Evolutionary conservation across 176 grass and related monocot species (phyloP).

Genomic region (Pontederia crassipes): DNA sequence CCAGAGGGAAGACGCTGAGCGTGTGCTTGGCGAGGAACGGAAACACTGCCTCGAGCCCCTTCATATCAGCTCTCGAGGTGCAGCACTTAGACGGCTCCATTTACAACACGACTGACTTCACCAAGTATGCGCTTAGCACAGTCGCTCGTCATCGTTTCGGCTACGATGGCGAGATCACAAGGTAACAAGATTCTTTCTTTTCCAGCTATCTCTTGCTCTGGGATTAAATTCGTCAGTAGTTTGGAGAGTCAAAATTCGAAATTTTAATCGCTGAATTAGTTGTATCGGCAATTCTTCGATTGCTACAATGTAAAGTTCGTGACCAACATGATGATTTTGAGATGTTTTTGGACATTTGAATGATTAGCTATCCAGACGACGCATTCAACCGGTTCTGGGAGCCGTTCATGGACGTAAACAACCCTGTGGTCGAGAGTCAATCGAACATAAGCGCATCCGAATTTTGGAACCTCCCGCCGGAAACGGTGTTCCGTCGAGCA

Average conservation of each 20-base stretch:
- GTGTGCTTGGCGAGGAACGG: constrained; percentile 57
- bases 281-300: too few species aligned
- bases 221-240: too few species aligned
- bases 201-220: neutral
- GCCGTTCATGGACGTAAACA: constrained; percentile 31
- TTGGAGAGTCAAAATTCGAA: neutral
- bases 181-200: constrained; percentile 26
- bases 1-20: constrained; percentile 36
- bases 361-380: constrained; percentile 48
- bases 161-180: constrained; percentile 12
- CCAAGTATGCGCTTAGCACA: constrained; percentile 43
- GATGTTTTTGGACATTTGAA: constrained; percentile 3
- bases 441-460: constrained; percentile 30
- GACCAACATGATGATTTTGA: neutral
- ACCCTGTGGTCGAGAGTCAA: constrained; percentile 38
- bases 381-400: constrained; percentile 78
- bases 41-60: constrained; percentile 51
- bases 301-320: too few species aligned
- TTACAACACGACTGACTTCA: constrained; percentile 61
- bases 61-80: constrained; percentile 86
- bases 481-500: constrained; percentile 38
- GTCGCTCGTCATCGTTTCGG: constrained; percentile 74
- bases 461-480: constrained; percentile 81
- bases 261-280: neutral
- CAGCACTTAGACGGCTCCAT: constrained; percentile 43